phyloP scores from a whole-genome alignment of 495 filamentous ascomycete genomes.

The Choiromyces venosus region DNA sequence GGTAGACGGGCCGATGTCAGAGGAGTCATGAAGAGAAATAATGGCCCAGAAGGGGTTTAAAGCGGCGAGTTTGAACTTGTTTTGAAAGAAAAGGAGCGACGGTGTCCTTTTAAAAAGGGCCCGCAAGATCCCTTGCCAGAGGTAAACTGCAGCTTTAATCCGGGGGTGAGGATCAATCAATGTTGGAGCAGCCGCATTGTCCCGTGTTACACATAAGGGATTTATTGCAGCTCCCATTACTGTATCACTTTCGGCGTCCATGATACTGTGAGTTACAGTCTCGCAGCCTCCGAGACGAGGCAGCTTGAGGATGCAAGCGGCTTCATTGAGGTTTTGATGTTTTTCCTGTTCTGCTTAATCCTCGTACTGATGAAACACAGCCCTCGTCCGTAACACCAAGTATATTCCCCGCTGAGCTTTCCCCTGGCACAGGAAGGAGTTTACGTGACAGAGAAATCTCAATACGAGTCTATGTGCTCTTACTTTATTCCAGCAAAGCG shows the following conservation, averaged over 20 bases:
- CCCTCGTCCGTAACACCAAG: background rate
- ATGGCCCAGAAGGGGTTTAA: background rate
- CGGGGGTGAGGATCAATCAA: background rate
- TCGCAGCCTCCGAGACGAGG: background rate
- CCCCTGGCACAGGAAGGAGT: background rate
- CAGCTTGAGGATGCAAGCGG: background rate
- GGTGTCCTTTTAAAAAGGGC: background rate
- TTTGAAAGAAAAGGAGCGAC: background rate
- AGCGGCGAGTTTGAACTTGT: background rate
- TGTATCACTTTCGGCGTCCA: background rate
- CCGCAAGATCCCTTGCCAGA: background rate
- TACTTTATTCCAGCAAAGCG: background rate
- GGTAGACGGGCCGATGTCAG: background rate
- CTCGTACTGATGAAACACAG: background rate
- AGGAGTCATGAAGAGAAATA: background rate
- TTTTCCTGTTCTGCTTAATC: background rate
- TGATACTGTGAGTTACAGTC: background rate
- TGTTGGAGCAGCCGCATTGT: background rate
- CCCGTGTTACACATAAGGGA: background rate
- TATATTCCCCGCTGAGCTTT: background rate
- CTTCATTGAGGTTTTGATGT: background rate
- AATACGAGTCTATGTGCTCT: background rate
- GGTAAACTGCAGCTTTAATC: background rate
- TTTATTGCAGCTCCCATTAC: background rate
- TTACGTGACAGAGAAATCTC: background rate